Evolutionary conservation across 768 basidiomycete species (phyloP).

Genomic region (Trametes gibbosa): DNA sequence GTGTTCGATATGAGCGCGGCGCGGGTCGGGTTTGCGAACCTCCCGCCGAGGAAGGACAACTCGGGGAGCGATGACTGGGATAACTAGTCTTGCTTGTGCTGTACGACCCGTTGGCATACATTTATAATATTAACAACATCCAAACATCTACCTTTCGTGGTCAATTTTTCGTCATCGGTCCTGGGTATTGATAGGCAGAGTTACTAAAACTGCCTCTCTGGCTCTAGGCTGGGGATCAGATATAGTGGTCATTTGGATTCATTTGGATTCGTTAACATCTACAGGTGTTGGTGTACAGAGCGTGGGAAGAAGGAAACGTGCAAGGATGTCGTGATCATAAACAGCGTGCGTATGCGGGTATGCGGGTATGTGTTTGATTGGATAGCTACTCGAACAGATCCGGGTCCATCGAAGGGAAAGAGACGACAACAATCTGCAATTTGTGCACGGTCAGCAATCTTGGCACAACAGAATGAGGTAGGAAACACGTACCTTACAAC

Average conservation of each 20-base stretch:
- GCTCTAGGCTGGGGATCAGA: too few relatives aligned
- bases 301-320: neutral
- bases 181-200: too few relatives aligned
- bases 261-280: neutral
- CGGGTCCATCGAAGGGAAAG: neutral
- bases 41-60: neutral
- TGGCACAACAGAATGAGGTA: neutral
- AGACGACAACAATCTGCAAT: neutral
- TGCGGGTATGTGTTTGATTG: neutral
- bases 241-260: too few relatives aligned
- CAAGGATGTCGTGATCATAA: neutral
- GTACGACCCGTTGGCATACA: too few relatives aligned
- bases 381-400: neutral
- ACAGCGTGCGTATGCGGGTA: slow-evolving; percentile 3
- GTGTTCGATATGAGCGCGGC: slow-evolving; percentile 10
- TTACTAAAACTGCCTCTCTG: too few relatives aligned
- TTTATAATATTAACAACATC: too few relatives aligned
- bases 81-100: neutral
- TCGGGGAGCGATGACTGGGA: neutral
- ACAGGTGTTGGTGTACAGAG: neutral
- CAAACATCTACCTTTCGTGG: too few relatives aligned
- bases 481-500: neutral
- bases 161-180: too few relatives aligned
- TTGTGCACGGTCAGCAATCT: neutral
- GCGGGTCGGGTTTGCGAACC: slow-evolving; percentile 20